A percentile compares a stretch with the other conserved stretches of the same genome.
phyloP scores from a whole-genome alignment of 257 asterid genomes.

The Anisodus tanguticus region DNA sequence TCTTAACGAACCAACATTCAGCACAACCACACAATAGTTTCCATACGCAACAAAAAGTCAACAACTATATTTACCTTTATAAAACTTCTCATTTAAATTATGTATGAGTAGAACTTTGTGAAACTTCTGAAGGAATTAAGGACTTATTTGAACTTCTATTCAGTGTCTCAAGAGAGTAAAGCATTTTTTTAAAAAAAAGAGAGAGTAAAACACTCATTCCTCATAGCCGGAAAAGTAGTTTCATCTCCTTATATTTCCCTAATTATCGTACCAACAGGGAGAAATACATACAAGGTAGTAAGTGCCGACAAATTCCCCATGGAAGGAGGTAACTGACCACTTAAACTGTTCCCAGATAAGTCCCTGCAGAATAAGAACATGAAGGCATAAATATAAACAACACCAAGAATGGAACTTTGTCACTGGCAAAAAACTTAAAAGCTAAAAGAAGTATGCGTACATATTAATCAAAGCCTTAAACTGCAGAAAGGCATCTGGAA shows the following conservation, averaged over 20 bases:
- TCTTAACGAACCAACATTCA: constrained; percentile 1
- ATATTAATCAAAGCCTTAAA: constrained; percentile 56
- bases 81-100: background rate
- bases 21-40: background rate
- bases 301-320: constrained; percentile 70
- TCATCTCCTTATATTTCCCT: background rate
- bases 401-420: background rate
- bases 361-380: constrained; percentile 55
- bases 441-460: constrained; percentile 46
- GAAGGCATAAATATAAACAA: constrained; percentile 1
- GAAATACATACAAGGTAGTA: constrained; percentile 65
- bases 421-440: background rate
- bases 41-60: background rate
- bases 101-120: background rate
- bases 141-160: background rate
- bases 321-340: constrained; percentile 78
- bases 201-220: constrained; percentile 6
- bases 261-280: constrained; percentile 23
- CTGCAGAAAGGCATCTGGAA: constrained; percentile 77
- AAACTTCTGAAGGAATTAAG: background rate
- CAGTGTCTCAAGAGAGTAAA: background rate
- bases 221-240: background rate
- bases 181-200: background rate
- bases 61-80: background rate
- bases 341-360: constrained; percentile 73